Evolutionary conservation across 1,284 basidiomycete species (phyloP).

Genomic region (Leccinum pallidistipes): DNA sequence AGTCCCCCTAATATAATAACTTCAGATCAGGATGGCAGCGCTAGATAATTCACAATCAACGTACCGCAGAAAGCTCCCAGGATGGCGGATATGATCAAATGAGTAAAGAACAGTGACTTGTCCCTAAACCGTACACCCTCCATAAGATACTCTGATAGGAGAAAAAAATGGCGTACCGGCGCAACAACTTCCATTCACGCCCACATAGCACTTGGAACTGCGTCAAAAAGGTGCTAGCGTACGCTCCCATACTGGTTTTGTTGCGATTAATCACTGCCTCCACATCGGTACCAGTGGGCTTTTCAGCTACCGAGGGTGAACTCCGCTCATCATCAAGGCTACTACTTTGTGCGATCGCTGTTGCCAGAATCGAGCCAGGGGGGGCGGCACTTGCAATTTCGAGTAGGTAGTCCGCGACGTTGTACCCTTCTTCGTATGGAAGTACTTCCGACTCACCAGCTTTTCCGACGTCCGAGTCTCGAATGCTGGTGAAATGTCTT

Average conservation of each 20-base stretch:
- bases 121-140: slow-evolving; percentile 54
- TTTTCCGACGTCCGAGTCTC: slow-evolving; percentile 37
- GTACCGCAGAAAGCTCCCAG: slow-evolving; percentile 79
- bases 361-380: slow-evolving; percentile 40
- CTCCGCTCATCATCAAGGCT: slow-evolving; percentile 20
- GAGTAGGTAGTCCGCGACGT: slow-evolving; percentile 86
- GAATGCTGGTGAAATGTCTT: slow-evolving; percentile 56
- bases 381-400: slow-evolving; percentile 76
- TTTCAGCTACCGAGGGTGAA: slow-evolving; percentile 14
- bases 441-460: slow-evolving; percentile 35
- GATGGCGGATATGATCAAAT: slow-evolving; percentile 65
- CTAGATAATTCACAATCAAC: slow-evolving; percentile 18
- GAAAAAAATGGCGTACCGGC: slow-evolving; percentile 46
- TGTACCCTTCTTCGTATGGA: slow-evolving; percentile 71
- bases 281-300: slow-evolving; percentile 17
- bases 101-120: slow-evolving; percentile 78
- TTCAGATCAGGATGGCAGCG: slow-evolving; percentile 6
- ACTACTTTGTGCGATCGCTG: not conserved
- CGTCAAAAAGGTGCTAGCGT: slow-evolving; percentile 79
- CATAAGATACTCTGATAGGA: not conserved
- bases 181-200: slow-evolving; percentile 81
- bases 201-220: slow-evolving; percentile 79
- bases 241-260: slow-evolving; percentile 30
- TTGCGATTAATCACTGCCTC: slow-evolving; percentile 23
- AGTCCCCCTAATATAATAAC: slow-evolving; percentile 59